Conservation (phyloP, 495 filamentous ascomycete genomes). For the Penicillium waksmanii region DNA sequence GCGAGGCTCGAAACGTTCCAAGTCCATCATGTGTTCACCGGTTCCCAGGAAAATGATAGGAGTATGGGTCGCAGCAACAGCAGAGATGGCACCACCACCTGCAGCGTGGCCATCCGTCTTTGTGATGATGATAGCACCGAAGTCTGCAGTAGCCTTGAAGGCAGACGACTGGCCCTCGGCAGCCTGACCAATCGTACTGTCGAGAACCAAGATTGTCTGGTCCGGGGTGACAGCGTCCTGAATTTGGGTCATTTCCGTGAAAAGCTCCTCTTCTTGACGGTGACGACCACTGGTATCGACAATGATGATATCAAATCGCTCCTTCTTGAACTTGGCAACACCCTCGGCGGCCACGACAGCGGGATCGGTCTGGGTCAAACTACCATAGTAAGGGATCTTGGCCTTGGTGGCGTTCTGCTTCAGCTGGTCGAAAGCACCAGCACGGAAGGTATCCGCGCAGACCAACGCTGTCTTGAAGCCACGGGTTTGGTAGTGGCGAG, state of each 20-base stretch:
- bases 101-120: conserved; percentile 97
- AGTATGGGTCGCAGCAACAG: conserved; percentile 93
- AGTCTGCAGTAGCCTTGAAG: conserved; percentile 97
- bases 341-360: conserved; percentile 90
- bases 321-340: conserved; percentile 99
- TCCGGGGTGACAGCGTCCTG: conserved; percentile 89
- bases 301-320: conserved; percentile 97
- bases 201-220: conserved; percentile 97
- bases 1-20: conserved; percentile 89
- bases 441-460: conserved; percentile 97
- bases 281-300: conserved; percentile 96
- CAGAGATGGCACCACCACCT: conserved; percentile 97
- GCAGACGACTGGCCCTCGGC: conserved; percentile 93
- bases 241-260: conserved; percentile 98
- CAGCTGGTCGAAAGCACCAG: conserved; percentile 96
- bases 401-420: conserved; percentile 99
- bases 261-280: conserved; percentile 90
- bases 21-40: conserved; percentile 93
- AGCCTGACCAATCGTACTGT: conserved; percentile 93
- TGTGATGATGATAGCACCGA: conserved; percentile 98
- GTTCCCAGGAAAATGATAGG: conserved; percentile 98
- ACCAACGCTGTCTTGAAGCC: conserved; percentile 95
- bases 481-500: conserved; percentile 89
- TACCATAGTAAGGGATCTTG: conserved; percentile 98
- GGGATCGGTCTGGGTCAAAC: conserved; percentile 92